Base-by-base conservation (phyloP, 2,329 filamentous ascomycete species). In the Aspergillus bombycis region DNA sequence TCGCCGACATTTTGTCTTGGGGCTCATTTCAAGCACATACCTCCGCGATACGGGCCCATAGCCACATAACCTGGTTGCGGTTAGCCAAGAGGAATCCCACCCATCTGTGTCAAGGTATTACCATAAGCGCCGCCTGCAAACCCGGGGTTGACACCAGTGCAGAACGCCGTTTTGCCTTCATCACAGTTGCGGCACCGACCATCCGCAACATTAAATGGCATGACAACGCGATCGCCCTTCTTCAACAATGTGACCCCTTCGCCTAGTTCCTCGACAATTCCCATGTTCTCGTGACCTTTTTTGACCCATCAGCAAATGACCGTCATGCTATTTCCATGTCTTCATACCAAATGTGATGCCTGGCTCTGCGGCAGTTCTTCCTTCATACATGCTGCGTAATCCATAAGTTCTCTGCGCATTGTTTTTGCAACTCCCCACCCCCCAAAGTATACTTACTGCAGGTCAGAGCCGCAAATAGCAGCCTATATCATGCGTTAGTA, bases 141-240 rank as follows among this genome's bases (percentile, higher is more conserved):
- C 0, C 85, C 85, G 1, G 84, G 84, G 68, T 88, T 88, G 3
- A 87, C 84, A 62, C 87, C 88, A 0, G 87, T 90, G 71, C 87
- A 89, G 68, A 89, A 89, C 0, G 87, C 87, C 1, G 87, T 89
- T 63, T 82, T 83, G 2, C 87, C 87, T 66, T 89, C 85, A 69
- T 89, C 87, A 62, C 88, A 89, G 68, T 89, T 89, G 21, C 83
- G 81, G 73, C 88, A 90, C 14, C 87, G 81, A 1, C 87, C 86
- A 67, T 88, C 86, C 8, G 86, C 86, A 1, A 89, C 87, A 61
- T 89, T 89, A 78, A 89, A 89, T 0, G 88, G 87, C 74, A 89
- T 83, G 2, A 89, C 87, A 4, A 90, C 84, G 1, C 87, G 82
- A 65, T 90, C 87, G 3, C 87, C 87, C 66, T 87, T 86, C 68